A percentile compares a stretch with the other conserved stretches of the same genome.
These are phyloP conservation scores for Earliella scabrosa DNA, from an alignment of 1,284 basidiomycete species.

Conservation along the genomic window DNA sequence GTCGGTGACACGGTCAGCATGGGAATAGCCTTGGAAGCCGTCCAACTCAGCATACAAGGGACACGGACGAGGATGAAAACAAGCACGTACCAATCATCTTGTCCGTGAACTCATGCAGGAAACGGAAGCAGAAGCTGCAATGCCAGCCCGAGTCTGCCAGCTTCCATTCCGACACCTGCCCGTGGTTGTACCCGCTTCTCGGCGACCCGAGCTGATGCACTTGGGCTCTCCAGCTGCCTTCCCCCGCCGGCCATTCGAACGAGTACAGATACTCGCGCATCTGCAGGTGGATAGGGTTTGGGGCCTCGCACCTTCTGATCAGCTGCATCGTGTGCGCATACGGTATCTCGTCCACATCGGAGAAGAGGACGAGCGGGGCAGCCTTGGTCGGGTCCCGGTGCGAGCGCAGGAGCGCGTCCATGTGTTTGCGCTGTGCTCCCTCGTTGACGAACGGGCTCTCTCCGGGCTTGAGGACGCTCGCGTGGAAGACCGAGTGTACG, in stretches of 20 bases:
- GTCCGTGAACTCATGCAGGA: constrained; percentile 58
- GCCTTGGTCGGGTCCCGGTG: constrained; percentile 37
- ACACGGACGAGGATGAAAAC: neutral
- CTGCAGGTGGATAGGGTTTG: constrained; percentile 62
- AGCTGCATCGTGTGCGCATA: constrained; percentile 58
- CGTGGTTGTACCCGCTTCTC: constrained; percentile 52
- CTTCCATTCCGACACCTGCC: constrained; percentile 53
- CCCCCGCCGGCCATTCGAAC: constrained; percentile 26
- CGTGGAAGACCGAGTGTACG: constrained; percentile 46
- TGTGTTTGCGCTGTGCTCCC: constrained; percentile 39
- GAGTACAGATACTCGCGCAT: constrained; percentile 71
- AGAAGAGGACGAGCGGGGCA: constrained; percentile 61
- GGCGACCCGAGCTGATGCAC: constrained; percentile 46
- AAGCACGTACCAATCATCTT: constrained; percentile 52
- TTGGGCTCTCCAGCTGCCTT: constrained; percentile 52
- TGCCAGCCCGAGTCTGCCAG: constrained; percentile 68
- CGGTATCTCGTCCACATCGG: constrained; percentile 75
- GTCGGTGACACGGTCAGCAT: constrained; percentile 68
- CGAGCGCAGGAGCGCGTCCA: constrained; percentile 48
- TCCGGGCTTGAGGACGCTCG: constrained; percentile 23
- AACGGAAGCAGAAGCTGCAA: constrained; percentile 69
- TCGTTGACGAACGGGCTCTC: constrained; percentile 47
- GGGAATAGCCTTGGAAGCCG: constrained; percentile 50
- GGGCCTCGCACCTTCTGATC: constrained; percentile 62
- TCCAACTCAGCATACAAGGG: neutral